A percentile compares a stretch with the other conserved stretches of the same genome.
Conservation (phyloP, 768 basidiomycete genomes). For the Mycena chlorophos region DNA sequence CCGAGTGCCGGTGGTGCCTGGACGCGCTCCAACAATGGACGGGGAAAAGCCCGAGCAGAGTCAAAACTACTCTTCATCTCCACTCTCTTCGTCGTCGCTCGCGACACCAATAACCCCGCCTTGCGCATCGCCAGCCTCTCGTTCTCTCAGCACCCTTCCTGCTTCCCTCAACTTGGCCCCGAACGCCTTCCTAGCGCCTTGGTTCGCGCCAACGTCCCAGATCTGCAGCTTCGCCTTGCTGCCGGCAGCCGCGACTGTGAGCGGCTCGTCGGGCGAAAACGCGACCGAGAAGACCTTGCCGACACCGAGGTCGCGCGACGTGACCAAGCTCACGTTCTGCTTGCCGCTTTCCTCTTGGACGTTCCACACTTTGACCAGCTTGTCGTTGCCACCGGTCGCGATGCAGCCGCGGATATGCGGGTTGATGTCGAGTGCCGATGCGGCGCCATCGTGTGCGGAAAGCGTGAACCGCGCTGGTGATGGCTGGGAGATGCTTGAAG, state of each 20-base stretch:
- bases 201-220: slow-evolving; percentile 90
- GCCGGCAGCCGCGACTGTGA: slow-evolving; percentile 92
- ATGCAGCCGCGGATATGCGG: slow-evolving; percentile 88
- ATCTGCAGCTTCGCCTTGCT: slow-evolving; percentile 92
- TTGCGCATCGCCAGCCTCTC: slow-evolving; percentile 41
- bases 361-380: slow-evolving; percentile 96
- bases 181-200: slow-evolving; percentile 81
- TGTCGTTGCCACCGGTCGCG: slow-evolving; percentile 93
- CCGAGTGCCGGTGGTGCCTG: no score
- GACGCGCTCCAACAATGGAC: no score
- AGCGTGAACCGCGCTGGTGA: slow-evolving; percentile 83
- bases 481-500: slow-evolving; percentile 62
- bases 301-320: slow-evolving; percentile 86
- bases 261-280: slow-evolving; percentile 93
- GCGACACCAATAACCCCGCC: slow-evolving; percentile 71
- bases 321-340: slow-evolving; percentile 78
- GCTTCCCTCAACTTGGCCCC: slow-evolving; percentile 73
- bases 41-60: neutral
- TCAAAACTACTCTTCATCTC: slow-evolving; percentile 28
- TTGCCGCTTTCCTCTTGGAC: slow-evolving; percentile 67
- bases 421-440: slow-evolving; percentile 87
- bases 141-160: slow-evolving; percentile 68
- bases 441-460: slow-evolving; percentile 89
- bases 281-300: slow-evolving; percentile 93
- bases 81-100: slow-evolving; percentile 70